Conservation (phyloP, 2,329 filamentous ascomycete species). For the Xylariaceae sp. region DNA sequence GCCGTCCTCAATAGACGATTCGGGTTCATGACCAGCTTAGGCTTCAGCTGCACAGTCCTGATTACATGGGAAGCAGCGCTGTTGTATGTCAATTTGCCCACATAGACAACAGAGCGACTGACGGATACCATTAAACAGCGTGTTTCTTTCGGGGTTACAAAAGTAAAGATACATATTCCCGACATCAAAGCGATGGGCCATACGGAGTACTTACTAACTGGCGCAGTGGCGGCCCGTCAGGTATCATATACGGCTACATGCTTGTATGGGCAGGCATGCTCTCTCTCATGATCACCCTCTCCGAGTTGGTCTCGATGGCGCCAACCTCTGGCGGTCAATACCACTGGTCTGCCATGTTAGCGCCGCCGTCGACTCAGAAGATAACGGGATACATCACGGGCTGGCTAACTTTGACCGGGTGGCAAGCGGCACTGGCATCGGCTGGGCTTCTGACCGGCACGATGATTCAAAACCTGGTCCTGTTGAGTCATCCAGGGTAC, state of each 20-base stretch:
- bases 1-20: slow-evolving; percentile 19
- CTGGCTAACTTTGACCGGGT: slow-evolving; percentile 18
- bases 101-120: neutral
- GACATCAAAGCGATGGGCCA: neutral
- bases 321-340: slow-evolving; percentile 22
- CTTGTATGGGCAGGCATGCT: slow-evolving; percentile 45
- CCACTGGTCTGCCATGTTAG: slow-evolving; percentile 24
- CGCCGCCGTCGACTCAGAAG: slow-evolving; percentile 10
- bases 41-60: slow-evolving; percentile 21
- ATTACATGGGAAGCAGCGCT: slow-evolving; percentile 22
- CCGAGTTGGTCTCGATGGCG: slow-evolving; percentile 41
- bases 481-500: slow-evolving; percentile 16
- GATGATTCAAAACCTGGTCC: slow-evolving; percentile 17
- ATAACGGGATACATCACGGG: slow-evolving; percentile 20
- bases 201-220: neutral
- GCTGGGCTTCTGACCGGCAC: slow-evolving; percentile 14
- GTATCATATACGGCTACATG: slow-evolving; percentile 47
- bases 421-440: slow-evolving; percentile 14
- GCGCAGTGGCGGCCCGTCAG: slow-evolving; percentile 34
- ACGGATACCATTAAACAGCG: slow-evolving; percentile 1
- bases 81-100: slow-evolving; percentile 7
- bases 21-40: slow-evolving; percentile 21
- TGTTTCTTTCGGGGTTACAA: slow-evolving; percentile 12
- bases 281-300: slow-evolving; percentile 40
- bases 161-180: slow-evolving; percentile 28